A percentile compares a stretch with the other conserved stretches of the same genome.
Conservation (phyloP, 495 filamentous ascomycete species). For the Neurospora hispaniola region DNA sequence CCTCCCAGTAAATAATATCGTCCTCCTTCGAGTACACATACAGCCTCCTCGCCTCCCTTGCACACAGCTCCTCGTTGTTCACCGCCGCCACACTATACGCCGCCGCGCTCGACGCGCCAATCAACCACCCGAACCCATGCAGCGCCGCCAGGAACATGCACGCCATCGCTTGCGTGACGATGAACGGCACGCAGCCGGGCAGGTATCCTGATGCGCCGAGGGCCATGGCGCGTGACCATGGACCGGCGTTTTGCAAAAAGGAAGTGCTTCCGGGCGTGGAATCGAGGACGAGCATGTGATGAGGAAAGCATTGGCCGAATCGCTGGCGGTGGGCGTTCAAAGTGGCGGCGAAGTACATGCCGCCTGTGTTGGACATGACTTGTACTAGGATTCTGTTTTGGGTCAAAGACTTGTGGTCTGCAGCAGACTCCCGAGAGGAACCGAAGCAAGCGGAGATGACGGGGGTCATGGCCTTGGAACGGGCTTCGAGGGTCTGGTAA, state of each 20-base stretch:
- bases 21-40: conserved; percentile 46
- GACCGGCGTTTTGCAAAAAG: conserved; percentile 36
- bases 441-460: conserved; percentile 35
- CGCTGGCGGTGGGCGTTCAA: conserved; percentile 33
- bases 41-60: conserved; percentile 23
- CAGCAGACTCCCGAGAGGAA: background rate
- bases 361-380: conserved; percentile 43
- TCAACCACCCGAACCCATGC: conserved; percentile 18
- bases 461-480: conserved; percentile 38
- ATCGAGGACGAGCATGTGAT: conserved; percentile 37
- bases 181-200: conserved; percentile 28
- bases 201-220: conserved; percentile 32
- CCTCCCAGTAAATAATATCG: conserved; percentile 42
- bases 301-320: conserved; percentile 27
- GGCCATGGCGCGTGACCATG: conserved; percentile 43
- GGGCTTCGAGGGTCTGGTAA: conserved; percentile 29
- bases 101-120: conserved; percentile 26
- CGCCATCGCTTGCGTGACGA: conserved; percentile 31
- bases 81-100: conserved; percentile 25
- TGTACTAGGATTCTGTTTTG: conserved; percentile 31
- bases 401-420: background rate
- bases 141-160: conserved; percentile 24
- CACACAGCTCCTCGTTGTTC: conserved; percentile 21
- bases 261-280: conserved; percentile 41
- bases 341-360: conserved; percentile 38